Conservation (phyloP, 2,329 filamentous ascomycete genomes). For the Penicillium verrucosum region DNA sequence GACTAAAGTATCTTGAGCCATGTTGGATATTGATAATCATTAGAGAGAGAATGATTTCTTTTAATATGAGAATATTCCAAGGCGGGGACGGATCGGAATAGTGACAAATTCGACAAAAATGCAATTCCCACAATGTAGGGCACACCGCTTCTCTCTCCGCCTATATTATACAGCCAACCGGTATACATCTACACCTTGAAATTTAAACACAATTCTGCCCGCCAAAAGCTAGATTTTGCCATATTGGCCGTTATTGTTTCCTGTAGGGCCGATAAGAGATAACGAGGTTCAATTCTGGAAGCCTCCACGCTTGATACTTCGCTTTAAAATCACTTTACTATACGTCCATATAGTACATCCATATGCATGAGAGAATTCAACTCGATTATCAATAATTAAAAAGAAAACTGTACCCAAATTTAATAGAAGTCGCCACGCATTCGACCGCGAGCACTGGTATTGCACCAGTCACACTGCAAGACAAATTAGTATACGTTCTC, state of each 20-base stretch:
- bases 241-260: background rate
- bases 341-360: no score
- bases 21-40: constrained; percentile 12
- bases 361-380: no score
- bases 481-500: background rate
- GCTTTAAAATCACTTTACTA: constrained; percentile 1
- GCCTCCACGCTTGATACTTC: constrained; percentile 12
- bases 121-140: background rate
- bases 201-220: background rate
- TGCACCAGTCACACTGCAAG: constrained; percentile 44
- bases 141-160: background rate
- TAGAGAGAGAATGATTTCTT: constrained; percentile 4
- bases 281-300: constrained; percentile 13
- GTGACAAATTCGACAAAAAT: background rate
- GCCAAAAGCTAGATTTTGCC: background rate
- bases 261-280: background rate
- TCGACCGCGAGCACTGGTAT: constrained; percentile 37
- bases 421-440: constrained; percentile 30
- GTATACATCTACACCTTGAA: background rate
- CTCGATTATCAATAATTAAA: background rate
- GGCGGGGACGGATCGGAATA: constrained; percentile 1
- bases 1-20: constrained; percentile 46
- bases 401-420: background rate
- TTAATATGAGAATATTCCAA: constrained; percentile 6
- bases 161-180: background rate